Evolutionary conservation across 2,329 filamentous ascomycete species (phyloP).

Genomic region (Phyllosticta citribraziliensis): DNA sequence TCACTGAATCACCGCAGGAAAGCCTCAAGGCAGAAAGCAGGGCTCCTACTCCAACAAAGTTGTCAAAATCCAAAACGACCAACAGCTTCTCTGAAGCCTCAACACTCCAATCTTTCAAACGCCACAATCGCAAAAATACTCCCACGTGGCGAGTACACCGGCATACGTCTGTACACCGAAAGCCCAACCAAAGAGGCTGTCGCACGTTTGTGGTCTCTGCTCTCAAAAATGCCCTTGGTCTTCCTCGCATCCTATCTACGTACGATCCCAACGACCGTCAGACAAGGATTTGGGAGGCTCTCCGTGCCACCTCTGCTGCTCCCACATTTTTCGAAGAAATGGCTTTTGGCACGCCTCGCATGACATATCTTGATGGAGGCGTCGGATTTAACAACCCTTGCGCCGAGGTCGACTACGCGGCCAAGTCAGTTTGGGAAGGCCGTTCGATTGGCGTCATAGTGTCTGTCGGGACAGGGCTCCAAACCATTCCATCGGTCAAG

Average conservation of each 20-base stretch:
- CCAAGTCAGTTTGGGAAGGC: conserved; percentile 14
- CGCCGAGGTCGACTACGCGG: conserved; percentile 13
- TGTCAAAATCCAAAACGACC: not conserved
- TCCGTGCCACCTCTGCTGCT: conserved; percentile 23
- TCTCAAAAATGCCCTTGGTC: conserved; percentile 28
- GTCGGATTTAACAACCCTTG: conserved; percentile 16
- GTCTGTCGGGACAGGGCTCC: conserved; percentile 27
- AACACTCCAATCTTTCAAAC: conserved; percentile 12
- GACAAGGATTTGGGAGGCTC: conserved; percentile 22
- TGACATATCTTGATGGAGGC: conserved; percentile 15
- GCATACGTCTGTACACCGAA: conserved; percentile 24
- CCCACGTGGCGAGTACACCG: conserved; percentile 26
- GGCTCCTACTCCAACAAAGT: not conserved
- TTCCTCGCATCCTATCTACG: conserved; percentile 27
- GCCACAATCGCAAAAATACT: not conserved
- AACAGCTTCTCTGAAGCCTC: not conserved
- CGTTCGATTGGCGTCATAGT: conserved; percentile 26
- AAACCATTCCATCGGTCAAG: conserved; percentile 29
- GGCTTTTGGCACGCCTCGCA: conserved; percentile 18
- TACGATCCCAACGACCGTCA: conserved; percentile 31
- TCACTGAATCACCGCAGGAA: conserved; percentile 19
- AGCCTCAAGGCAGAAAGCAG: not conserved
- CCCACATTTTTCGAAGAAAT: conserved; percentile 21
- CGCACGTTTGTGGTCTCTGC: conserved; percentile 30
- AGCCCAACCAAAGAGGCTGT: conserved; percentile 24